These are phyloP conservation scores for Phyllosticta citriasiana DNA, from an alignment of 2,329 filamentous ascomycete genomes.

Conservation along the genomic window DNA sequence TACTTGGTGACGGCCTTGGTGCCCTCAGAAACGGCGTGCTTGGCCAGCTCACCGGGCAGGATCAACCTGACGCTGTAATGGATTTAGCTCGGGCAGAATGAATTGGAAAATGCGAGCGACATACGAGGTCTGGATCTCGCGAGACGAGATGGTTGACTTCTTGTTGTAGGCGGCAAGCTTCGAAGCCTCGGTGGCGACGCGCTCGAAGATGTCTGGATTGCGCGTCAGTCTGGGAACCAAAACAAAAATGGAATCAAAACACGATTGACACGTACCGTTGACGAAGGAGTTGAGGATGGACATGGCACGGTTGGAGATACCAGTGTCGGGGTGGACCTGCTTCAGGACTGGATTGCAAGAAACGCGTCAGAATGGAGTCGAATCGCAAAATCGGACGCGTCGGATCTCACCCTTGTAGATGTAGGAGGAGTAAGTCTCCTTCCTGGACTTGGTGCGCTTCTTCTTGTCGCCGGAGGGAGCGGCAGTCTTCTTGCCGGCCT, in stretches of 20 bases:
- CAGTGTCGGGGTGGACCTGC: slow-evolving; percentile 99
- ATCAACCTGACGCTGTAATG: slow-evolving; percentile 70
- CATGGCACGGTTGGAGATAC: slow-evolving; percentile 99
- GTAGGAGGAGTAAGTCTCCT: slow-evolving; percentile 99
- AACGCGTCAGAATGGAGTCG: slow-evolving; percentile 27
- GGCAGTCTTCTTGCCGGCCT: slow-evolving; percentile 97
- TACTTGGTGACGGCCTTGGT: slow-evolving; percentile 99
- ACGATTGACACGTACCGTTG: slow-evolving; percentile 59
- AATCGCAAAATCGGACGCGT: slow-evolving; percentile 12
- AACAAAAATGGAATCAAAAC: not conserved
- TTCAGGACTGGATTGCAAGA: slow-evolving; percentile 65
- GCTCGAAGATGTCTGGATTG: slow-evolving; percentile 93
- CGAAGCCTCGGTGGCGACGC: slow-evolving; percentile 94
- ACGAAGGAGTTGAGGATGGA: slow-evolving; percentile 99
- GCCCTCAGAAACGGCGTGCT: slow-evolving; percentile 98
- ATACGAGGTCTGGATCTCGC: slow-evolving; percentile 96
- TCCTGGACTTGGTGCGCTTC: slow-evolving; percentile 99
- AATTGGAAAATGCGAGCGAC: slow-evolving; percentile 20
- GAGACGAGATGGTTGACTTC: slow-evolving; percentile 99
- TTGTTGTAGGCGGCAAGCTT: slow-evolving; percentile 99
- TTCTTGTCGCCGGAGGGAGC: slow-evolving; percentile 96
- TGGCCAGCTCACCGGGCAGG: slow-evolving; percentile 95
- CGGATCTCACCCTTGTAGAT: slow-evolving; percentile 89
- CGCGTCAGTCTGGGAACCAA: slow-evolving; percentile 16
- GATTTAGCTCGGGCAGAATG: slow-evolving; percentile 18